phyloP scores from a whole-genome alignment of 1,284 basidiomycete species.

The Mycosarcoma mackinlayi region DNA sequence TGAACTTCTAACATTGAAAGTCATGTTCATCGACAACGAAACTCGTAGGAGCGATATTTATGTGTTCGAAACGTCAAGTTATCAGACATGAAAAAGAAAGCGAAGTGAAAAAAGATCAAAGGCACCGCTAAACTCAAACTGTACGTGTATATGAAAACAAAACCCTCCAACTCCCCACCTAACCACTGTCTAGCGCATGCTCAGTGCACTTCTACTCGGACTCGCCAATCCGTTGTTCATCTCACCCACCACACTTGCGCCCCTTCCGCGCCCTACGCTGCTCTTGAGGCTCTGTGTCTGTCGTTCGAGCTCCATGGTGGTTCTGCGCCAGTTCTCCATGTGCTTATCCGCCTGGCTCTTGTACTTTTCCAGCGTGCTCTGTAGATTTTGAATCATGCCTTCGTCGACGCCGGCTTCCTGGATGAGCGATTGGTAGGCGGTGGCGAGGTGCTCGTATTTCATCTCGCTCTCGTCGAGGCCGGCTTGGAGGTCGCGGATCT shows the following conservation, averaged over 20 bases:
- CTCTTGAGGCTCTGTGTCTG: constrained; percentile 27
- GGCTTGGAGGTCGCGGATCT: constrained; percentile 82
- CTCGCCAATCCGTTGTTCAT: constrained; percentile 6
- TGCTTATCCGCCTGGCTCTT: constrained; percentile 55
- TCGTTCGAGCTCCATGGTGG: constrained; percentile 43
- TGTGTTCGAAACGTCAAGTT: neutral
- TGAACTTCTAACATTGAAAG: neutral
- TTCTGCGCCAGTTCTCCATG: constrained; percentile 51
- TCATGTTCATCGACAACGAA: neutral
- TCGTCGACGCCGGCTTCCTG: constrained; percentile 54
- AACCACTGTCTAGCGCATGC: constrained; percentile 18
- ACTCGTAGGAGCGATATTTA: too few relatives aligned
- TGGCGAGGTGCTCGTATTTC: constrained; percentile 51
- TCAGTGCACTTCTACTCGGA: constrained; percentile 19
- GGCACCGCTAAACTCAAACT: too few relatives aligned
- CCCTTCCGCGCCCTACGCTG: constrained; percentile 10
- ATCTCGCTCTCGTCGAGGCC: constrained; percentile 82
- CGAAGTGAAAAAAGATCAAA: too few relatives aligned
- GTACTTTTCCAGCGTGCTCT: constrained; percentile 48
- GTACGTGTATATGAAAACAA: neutral
- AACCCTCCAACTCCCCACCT: neutral
- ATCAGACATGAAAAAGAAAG: neutral
- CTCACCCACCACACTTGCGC: constrained; percentile 27
- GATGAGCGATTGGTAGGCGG: constrained; percentile 41
- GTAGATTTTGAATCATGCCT: constrained; percentile 37